These are phyloP conservation scores for Pseudogymnoascus sp. DNA, from an alignment of 2,329 filamentous ascomycete genomes.

Conservation along the genomic window DNA sequence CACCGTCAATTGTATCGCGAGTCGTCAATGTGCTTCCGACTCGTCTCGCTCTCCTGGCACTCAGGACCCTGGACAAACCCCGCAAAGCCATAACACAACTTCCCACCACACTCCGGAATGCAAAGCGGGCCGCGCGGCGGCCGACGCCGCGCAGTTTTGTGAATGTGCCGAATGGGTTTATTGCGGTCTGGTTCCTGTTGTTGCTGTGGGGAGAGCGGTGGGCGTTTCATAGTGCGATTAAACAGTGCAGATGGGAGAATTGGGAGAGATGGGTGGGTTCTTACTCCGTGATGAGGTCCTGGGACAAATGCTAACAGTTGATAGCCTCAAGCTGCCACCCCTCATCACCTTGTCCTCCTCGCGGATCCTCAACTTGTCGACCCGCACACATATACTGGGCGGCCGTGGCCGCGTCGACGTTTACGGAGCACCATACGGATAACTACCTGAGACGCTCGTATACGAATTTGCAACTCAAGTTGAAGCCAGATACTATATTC, in stretches of 20 bases:
- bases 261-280: conserved; percentile 87
- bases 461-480: conserved; percentile 62
- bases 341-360: conserved; percentile 66
- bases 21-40: conserved; percentile 20
- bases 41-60: conserved; percentile 21
- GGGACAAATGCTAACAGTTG: conserved; percentile 13
- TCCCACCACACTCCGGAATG: background rate
- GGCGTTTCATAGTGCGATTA: conserved; percentile 65
- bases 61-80: conserved; percentile 19
- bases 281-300: background rate
- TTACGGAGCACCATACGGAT: conserved; percentile 72
- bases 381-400: conserved; percentile 66
- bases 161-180: conserved; percentile 61
- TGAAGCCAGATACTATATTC: conserved; percentile 81
- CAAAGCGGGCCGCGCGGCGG: conserved; percentile 3
- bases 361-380: conserved; percentile 70
- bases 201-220: conserved; percentile 81
- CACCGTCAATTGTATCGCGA: conserved; percentile 23
- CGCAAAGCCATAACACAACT: conserved; percentile 11
- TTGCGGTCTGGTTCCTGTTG: conserved; percentile 67
- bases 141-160: conserved; percentile 39
- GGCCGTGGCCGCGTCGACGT: conserved; percentile 60
- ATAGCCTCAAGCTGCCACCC: conserved; percentile 69
- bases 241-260: conserved; percentile 69
- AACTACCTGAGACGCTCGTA: conserved; percentile 84